A percentile compares a stretch with the other conserved stretches of the same genome.
Conservation (phyloP, 164 flowering plant species). For the Vitis labrusca region DNA sequence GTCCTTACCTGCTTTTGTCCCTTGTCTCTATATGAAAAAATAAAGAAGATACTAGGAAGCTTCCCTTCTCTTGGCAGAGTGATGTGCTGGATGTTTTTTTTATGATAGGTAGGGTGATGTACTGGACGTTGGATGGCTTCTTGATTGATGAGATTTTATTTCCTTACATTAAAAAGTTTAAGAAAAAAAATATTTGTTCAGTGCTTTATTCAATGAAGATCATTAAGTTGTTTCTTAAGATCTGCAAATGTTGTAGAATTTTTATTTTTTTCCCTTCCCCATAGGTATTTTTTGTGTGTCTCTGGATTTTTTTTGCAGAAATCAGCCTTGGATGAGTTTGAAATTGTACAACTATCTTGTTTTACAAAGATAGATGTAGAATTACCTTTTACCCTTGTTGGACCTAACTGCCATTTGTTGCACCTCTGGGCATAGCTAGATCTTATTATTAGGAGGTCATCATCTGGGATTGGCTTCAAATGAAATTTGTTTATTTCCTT, state of each 20-base stretch:
- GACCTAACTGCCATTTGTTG: neutral
- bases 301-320: neutral
- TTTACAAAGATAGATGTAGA: neutral
- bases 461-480: neutral
- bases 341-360: neutral
- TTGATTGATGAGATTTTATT: neutral
- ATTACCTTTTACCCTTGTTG: neutral
- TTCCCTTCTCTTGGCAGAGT: neutral
- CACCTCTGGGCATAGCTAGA: neutral
- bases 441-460: neutral
- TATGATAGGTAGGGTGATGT: neutral
- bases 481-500: neutral
- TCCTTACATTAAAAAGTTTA: neutral
- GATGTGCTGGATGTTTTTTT: neutral
- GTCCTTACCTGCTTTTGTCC: neutral
- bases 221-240: neutral
- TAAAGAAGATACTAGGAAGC: slow-evolving; percentile 5
- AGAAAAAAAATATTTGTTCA: no score
- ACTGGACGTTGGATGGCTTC: neutral
- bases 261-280: neutral
- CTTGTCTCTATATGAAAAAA: neutral
- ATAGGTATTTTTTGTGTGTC: no score
- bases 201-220: neutral
- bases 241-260: neutral
- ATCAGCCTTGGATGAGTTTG: neutral